Base-by-base conservation (phyloP, 2,329 filamentous ascomycete species). In the Neoscytalidium dimidiatum region DNA sequence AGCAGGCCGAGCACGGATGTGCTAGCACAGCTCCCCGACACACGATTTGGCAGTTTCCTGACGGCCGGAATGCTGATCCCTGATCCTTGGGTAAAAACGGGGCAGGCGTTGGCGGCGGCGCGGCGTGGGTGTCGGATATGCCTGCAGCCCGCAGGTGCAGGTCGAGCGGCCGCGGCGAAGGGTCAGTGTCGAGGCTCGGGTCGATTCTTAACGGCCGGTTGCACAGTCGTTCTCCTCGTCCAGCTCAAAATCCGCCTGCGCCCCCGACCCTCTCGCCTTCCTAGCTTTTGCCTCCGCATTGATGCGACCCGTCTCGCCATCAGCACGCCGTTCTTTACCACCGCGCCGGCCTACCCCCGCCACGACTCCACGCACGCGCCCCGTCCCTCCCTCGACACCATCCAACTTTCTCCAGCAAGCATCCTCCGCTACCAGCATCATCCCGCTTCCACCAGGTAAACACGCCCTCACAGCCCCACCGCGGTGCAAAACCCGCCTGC, bases 1-100 rank as follows among this genome's bases (percentile, higher is more conserved):
- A 56, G 52, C 35, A 44, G 23, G 53, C 35, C 53, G 26, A 23
- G 38, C 41, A 60, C 56, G 56, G 56, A 46, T 60, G 56, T 31
- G 41, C 56, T 60, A 46, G 56, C 56, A 21, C 41, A 31, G 41
- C 56, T 60, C 56, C 56, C 56, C 56, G 56, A 60, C 56, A 60
- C 9, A 46, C 56, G 56, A 60, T 19, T 60, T 31, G 43, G 56
- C 56, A 19, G 26, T 44, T 44, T 60, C 56, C 56, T 60, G 26
- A 31, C 56, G 29, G 38, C 43, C 56, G 56, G 56, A 60, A 60
- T 46, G 56, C 56, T 26, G 56, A 60, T 60, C 56, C 56, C 56
- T 60, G 56, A 60, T 60, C 56, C 56, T 60, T 46, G 56, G 56
- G 41, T 41, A 31, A 60, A 57, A 60, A 57, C 56, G 56, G 56